phyloP scores from a whole-genome alignment of 2,329 filamentous ascomycete genomes.

The Capronia americana region DNA sequence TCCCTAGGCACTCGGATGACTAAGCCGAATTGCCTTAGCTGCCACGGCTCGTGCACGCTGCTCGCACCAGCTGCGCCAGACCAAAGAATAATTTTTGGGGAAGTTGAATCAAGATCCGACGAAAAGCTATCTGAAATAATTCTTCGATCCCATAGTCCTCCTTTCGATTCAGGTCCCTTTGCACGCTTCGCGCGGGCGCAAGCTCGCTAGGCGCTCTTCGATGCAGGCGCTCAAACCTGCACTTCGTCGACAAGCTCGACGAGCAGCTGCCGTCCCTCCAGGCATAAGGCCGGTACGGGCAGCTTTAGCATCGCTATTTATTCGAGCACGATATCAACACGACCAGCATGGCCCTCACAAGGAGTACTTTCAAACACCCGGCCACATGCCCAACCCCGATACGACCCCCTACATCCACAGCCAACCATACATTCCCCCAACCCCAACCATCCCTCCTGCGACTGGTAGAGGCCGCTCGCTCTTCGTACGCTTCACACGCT shows the following conservation, averaged over 20 bases:
- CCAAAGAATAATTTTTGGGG: no score
- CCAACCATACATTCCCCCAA: constrained; percentile 8
- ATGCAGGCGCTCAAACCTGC: constrained; percentile 35
- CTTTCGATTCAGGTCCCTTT: background rate
- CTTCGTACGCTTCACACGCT: constrained; percentile 28
- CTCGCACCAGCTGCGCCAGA: no score
- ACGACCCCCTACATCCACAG: constrained; percentile 26
- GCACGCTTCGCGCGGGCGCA: background rate
- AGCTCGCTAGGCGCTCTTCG: background rate
- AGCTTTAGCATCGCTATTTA: background rate
- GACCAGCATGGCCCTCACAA: constrained; percentile 39
- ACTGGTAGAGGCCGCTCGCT: constrained; percentile 19
- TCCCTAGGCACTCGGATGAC: no score
- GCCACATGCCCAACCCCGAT: constrained; percentile 37
- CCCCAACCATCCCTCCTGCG: background rate
- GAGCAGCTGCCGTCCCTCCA: background rate
- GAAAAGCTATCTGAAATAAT: background rate
- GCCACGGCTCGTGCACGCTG: no score
- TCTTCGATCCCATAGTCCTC: background rate
- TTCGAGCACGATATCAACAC: constrained; percentile 28
- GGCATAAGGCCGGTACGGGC: background rate
- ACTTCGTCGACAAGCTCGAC: constrained; percentile 28
- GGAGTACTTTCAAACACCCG: constrained; percentile 41
- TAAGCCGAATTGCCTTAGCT: no score
- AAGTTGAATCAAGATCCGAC: no score